Conservation (phyloP, 2,329 filamentous ascomycete species). For the Aphanoascus verrucosus region DNA sequence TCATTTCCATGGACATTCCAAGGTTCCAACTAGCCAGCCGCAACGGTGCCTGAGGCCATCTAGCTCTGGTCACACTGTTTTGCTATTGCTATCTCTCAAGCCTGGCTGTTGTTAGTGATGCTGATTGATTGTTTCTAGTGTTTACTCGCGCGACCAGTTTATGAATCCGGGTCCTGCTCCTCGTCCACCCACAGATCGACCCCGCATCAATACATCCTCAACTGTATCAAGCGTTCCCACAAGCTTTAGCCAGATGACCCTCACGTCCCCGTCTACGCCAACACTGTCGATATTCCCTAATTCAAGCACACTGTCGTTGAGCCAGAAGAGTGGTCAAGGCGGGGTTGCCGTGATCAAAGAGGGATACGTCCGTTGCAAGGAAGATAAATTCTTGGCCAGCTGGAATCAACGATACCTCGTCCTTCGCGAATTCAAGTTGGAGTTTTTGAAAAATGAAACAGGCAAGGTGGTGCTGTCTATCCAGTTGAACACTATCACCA, state of each 20-base stretch:
- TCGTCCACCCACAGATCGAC: slow-evolving; percentile 72
- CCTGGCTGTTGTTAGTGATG: neutral
- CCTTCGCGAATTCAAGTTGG: slow-evolving; percentile 80
- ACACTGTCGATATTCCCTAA: slow-evolving; percentile 56
- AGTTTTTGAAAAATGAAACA: slow-evolving; percentile 86
- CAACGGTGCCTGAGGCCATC: neutral
- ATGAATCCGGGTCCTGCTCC: slow-evolving; percentile 97
- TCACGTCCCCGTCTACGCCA: slow-evolving; percentile 54
- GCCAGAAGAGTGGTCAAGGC: slow-evolving; percentile 51
- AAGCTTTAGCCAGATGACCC: slow-evolving; percentile 56
- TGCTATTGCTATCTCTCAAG: neutral
- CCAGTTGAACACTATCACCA: slow-evolving; percentile 74
- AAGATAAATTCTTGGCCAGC: slow-evolving; percentile 66
- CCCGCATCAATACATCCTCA: slow-evolving; percentile 65
- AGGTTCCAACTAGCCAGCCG: neutral
- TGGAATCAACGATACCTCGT: slow-evolving; percentile 91
- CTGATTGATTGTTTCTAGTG: slow-evolving; percentile 28
- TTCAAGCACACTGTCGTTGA: slow-evolving; percentile 61
- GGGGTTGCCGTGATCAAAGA: slow-evolving; percentile 65
- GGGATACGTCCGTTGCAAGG: slow-evolving; percentile 53
- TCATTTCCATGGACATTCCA: neutral
- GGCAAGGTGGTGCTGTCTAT: slow-evolving; percentile 82
- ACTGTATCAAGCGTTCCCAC: slow-evolving; percentile 64
- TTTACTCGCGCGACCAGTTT: slow-evolving; percentile 59
- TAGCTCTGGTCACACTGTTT: neutral